Evolutionary conservation across 805 yeast genomes (phyloP), one percentile per base, ranked within the genome.

Genomic region (Metschnikowia vanudenii): DNA sequence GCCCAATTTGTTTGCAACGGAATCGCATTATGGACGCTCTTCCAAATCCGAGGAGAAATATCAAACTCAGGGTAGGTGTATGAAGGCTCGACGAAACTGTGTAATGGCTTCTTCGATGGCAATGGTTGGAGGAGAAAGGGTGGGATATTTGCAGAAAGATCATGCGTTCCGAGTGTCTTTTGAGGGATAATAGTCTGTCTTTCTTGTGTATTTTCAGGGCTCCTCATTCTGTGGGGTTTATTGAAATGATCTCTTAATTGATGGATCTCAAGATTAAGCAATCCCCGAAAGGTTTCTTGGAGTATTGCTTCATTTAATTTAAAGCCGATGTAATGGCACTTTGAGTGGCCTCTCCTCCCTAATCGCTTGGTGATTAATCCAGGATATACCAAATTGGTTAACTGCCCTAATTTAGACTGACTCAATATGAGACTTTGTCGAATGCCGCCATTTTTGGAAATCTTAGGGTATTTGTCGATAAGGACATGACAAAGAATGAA

Each of bases 331-430:
- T 71, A 71, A 43, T 71, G 68, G 48, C 68, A 71, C 51, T 70
- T 71, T 4, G 75, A 71, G 40, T 68, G 73, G n/a, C 76, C 76
- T 36, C 76, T 52, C 42, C 66, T 59, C 3, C 76, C 76, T 38
- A 71, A 59, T 42, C 76, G 53, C 47, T 71, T 71, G 41, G 69
- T 66, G 19, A 62, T 43, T 35, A 70, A 48, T 41, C 63, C 55
- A 1, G 76, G 76, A 49, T 65, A 69, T 8, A 69, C 71, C 37
- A 69, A 51, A 52, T 71, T 71, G 43, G 70, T 67, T 34, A 71
- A 55, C 47, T 70, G 71, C 3, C 76, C 76, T 18, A 71, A 52
- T 47, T 69, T 67, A 7, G 73, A 67, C 45, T 68, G 75, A 1
- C 75, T 74, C 38, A 71, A 53, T 16, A 71, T 69, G 29, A 71